Base-by-base conservation (phyloP, 352 stramenopile genomes). In the Poterioochromonas sp. region DNA sequence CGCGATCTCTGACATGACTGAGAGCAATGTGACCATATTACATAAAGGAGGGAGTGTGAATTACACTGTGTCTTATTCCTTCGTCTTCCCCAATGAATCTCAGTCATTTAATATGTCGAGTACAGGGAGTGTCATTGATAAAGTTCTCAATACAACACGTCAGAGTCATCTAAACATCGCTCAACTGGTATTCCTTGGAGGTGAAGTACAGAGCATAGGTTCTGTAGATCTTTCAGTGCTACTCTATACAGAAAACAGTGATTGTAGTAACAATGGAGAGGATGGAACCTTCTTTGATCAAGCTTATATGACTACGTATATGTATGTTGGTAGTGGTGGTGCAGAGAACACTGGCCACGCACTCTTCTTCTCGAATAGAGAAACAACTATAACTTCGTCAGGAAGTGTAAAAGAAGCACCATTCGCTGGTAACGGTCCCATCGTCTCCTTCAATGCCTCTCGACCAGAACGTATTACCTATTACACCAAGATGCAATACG, bases 301-400 rank as follows among this genome's bases (percentile, higher is more conserved):
- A 29, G 79, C 65, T 64, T 26, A 60, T 22, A 79, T 80, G 47
- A 80, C 76, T 1, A 77, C 77, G 35, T 34, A 76, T 12, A 73
- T 81, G 40, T 81, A 81, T 63, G 47, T 81, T 5, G 37, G 70
- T n/a, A 12, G 22, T 73, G 41, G 2, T 15, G 47, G 18, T 70
- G 81, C 78, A 5, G 76, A 86, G 82, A 69, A 73, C 40, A 86
- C 82, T 0, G 81, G 79, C 40, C 76, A 73, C 22, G 79, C 80
- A 0, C 11, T 85, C 22, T 80, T 85, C 29, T 65, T 85, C 0
- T 82, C 77, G 35, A 82, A 83, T 73, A 47, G 44, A 29, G 77
- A 81, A 39, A 74, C 34, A 8, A 82, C 60, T 11, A 35, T 34
- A 12, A 82, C 77, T 12, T 34, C 79, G 5, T 62, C 62, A 43